A percentile compares a stretch with the other conserved stretches of the same genome.
These are phyloP conservation scores for Puccinia triticina DNA, from an alignment of 1,284 basidiomycete genomes.

Conservation along the genomic window DNA sequence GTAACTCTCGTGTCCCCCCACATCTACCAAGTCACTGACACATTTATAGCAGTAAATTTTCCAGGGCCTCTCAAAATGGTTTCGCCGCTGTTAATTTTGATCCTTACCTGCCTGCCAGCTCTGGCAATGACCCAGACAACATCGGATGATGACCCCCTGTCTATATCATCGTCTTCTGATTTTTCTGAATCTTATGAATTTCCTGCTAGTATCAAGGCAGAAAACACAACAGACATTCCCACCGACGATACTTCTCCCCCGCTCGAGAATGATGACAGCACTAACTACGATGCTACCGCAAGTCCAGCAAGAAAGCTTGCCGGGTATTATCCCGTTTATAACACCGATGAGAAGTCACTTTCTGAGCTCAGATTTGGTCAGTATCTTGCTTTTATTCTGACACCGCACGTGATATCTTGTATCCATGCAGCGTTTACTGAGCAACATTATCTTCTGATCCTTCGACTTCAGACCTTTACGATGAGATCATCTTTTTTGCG, in stretches of 20 bases:
- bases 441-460: no score
- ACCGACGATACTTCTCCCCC: background rate
- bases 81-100: background rate
- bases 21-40: background rate
- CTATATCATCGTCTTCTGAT: background rate
- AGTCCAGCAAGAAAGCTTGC: slow-evolving; percentile 1
- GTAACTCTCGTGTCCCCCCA: background rate
- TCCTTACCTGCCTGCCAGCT: background rate
- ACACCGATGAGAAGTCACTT: background rate
- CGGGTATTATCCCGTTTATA: slow-evolving; percentile 39
- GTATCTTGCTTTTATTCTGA: background rate
- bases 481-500: slow-evolving; percentile 41
- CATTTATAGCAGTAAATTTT: no score
- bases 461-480: slow-evolving; percentile 29
- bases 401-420: no score
- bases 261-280: background rate
- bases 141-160: background rate
- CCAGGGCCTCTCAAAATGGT: background rate
- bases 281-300: background rate
- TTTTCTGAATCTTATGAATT: background rate
- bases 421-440: no score
- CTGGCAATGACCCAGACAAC: background rate
- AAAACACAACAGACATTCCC: background rate
- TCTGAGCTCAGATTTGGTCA: slow-evolving; percentile 41
- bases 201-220: background rate